Percentiles rank a stretch among this genome's conserved stretches.
Evolutionary conservation across 805 yeast genomes (phyloP).

Genomic region (Blastobotrys terrestris): DNA sequence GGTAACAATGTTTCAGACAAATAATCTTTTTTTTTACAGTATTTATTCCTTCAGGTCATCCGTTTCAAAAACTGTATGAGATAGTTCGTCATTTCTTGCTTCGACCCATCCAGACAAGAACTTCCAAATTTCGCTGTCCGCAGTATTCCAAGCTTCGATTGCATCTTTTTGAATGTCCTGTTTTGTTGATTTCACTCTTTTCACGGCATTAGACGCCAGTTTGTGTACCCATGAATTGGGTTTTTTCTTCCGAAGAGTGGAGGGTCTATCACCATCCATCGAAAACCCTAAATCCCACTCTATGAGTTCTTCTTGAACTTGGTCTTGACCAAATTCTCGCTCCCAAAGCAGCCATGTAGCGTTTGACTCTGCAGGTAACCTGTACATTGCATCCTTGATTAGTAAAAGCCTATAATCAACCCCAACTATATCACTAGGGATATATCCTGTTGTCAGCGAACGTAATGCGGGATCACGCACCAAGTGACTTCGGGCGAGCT

Average conservation of each 20-base stretch:
- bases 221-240: not conserved
- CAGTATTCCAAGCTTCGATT: conserved; percentile 18
- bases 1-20: not conserved
- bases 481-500: conserved; percentile 7
- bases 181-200: not conserved
- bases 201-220: not conserved
- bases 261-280: conserved; percentile 1
- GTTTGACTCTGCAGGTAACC: conserved; percentile 8
- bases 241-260: not conserved
- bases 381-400: conserved; percentile 17
- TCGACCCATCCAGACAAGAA: conserved; percentile 10
- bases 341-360: conserved; percentile 19
- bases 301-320: conserved; percentile 5
- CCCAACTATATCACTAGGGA: conserved; percentile 12
- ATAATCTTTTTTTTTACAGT: not conserved
- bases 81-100: not conserved
- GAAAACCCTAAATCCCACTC: conserved; percentile 20
- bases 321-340: conserved; percentile 4
- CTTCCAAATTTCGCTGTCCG: conserved; percentile 20
- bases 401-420: conserved; percentile 12
- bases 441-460: conserved; percentile 12
- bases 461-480: conserved; percentile 9
- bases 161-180: conserved; percentile 5
- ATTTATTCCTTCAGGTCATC: not conserved
- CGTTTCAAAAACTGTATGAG: not conserved